Evolutionary conservation across 371 early-diverging fungal species (phyloP).

Genomic region (Rhizopus stolonifer): DNA sequence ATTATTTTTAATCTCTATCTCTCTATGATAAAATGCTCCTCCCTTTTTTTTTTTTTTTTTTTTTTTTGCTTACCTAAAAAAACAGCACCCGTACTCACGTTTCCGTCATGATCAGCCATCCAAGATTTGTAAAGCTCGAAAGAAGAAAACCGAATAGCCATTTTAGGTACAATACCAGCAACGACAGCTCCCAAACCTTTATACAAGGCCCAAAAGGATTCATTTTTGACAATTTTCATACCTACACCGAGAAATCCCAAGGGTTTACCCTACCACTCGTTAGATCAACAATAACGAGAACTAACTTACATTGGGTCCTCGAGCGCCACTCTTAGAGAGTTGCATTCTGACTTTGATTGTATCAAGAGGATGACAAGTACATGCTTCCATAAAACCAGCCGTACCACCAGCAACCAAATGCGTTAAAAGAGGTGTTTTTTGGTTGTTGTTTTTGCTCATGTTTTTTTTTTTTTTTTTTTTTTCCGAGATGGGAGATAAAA

Average conservation of each 20-base stretch:
- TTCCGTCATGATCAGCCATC: conserved; percentile 73
- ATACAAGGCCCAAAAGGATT: conserved; percentile 90
- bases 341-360: conserved; percentile 97
- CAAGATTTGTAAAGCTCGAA: conserved; percentile 92
- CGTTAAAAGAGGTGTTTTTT: conserved; percentile 55
- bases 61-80: conserved; percentile 86
- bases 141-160: conserved; percentile 97
- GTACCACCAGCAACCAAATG: conserved; percentile 89
- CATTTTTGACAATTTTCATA: conserved; percentile 79
- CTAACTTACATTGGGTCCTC: conserved; percentile 44
- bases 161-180: conserved; percentile 98
- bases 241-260: conserved; percentile 85
- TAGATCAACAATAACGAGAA: no score
- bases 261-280: conserved; percentile 41
- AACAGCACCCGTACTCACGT: conserved; percentile 69
- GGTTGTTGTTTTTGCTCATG: conserved; percentile 43
- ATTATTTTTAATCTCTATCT: no score
- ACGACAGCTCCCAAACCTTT: conserved; percentile 98
- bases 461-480: not conserved
- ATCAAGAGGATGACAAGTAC: conserved; percentile 95
- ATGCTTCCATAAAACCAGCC: conserved; percentile 93
- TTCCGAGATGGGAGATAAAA: conserved; percentile 6
- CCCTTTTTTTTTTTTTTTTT: no score
- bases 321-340: conserved; percentile 57
- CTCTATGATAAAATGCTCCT: no score